These are phyloP conservation scores for Fusarium nurragi DNA, from an alignment of 2,329 filamentous ascomycete species.

Conservation along the genomic window DNA sequence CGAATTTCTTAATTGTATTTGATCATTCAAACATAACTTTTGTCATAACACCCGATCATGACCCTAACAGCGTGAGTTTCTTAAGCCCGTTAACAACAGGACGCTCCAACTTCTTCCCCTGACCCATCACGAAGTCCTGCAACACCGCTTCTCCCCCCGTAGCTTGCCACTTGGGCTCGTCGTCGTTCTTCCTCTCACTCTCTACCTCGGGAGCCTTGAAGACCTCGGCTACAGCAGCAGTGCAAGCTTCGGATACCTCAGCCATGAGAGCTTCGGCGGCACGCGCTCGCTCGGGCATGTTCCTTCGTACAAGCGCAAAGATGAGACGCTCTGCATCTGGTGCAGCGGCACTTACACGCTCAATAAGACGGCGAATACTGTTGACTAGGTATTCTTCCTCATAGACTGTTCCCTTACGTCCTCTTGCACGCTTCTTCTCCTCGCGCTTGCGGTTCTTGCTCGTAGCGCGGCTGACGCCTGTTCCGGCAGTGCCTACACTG, in stretches of 20 bases:
- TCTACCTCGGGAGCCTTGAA: constrained; percentile 55
- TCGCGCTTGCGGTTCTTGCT: constrained; percentile 89
- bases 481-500: constrained; percentile 74
- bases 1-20: constrained; percentile 10
- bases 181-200: constrained; percentile 31
- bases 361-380: constrained; percentile 82
- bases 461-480: constrained; percentile 79
- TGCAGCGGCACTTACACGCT: constrained; percentile 77
- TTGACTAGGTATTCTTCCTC: constrained; percentile 97
- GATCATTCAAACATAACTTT: constrained; percentile 17
- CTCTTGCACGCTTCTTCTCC: constrained; percentile 92
- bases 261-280: constrained; percentile 78
- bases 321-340: constrained; percentile 79
- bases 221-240: constrained; percentile 73
- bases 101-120: constrained; percentile 56
- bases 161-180: constrained; percentile 47
- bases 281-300: constrained; percentile 87
- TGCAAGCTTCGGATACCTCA: constrained; percentile 78
- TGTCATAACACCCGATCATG: constrained; percentile 27
- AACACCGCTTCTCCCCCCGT: constrained; percentile 64
- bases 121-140: constrained; percentile 59
- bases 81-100: constrained; percentile 61
- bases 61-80: constrained; percentile 62
- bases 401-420: constrained; percentile 96
- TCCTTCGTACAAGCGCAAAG: constrained; percentile 78